A percentile compares a stretch with the other conserved stretches of the same genome.
These are phyloP conservation scores for Cyclotella cryptica DNA, from an alignment of 108 stramenopile genomes.

Conservation along the genomic window DNA sequence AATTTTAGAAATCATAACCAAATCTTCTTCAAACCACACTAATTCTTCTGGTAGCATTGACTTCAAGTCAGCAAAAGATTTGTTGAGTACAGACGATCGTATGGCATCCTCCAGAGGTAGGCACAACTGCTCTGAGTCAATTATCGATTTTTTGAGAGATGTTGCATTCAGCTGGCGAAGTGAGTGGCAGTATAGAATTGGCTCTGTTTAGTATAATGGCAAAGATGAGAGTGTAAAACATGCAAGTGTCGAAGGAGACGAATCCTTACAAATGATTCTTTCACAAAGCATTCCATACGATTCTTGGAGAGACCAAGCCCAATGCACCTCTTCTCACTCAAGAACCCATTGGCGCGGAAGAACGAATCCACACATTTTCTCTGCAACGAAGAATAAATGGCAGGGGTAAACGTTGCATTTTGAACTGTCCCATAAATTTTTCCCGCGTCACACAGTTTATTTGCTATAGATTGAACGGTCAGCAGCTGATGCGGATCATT, in stretches of 20 bases:
- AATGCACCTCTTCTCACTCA: conserved; percentile 36
- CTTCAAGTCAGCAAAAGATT: conserved; percentile 37
- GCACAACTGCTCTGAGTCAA: conserved; percentile 31
- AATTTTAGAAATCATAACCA: conserved; percentile 16
- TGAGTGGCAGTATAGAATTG: background rate
- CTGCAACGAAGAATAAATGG: conserved; percentile 30
- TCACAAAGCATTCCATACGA: conserved; percentile 38
- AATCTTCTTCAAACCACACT: conserved; percentile 27
- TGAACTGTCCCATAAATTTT: conserved; percentile 5
- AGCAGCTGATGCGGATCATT: background rate
- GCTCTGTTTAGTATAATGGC: background rate
- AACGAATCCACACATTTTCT: conserved; percentile 29
- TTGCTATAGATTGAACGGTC: background rate
- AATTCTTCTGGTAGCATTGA: conserved; percentile 38
- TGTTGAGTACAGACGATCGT: conserved; percentile 27
- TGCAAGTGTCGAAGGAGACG: background rate
- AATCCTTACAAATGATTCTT: conserved; percentile 40
- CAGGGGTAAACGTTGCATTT: conserved; percentile 33
- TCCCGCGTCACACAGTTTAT: background rate
- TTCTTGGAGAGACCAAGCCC: conserved; percentile 18
- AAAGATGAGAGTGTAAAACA: background rate
- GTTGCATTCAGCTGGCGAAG: conserved; percentile 17
- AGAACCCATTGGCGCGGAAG: conserved; percentile 29
- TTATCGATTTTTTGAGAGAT: conserved; percentile 26
- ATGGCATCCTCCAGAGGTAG: conserved; percentile 35